Base-by-base conservation (phyloP, 2,329 filamentous ascomycete genomes). In the Phialophora chinensis region DNA sequence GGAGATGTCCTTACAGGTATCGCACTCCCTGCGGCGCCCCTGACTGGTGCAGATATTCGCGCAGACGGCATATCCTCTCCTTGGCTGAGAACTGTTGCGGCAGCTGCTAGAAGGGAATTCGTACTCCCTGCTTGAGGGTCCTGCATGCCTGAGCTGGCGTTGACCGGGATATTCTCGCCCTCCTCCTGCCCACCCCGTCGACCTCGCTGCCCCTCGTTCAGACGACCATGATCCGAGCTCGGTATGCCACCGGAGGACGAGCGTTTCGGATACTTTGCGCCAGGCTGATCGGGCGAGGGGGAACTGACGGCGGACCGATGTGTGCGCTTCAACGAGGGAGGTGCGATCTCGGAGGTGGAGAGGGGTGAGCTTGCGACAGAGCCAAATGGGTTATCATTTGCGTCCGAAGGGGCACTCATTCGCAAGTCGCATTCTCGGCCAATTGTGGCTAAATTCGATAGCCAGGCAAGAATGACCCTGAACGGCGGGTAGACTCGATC, bases 1-100 rank as follows among this genome's bases (percentile, higher is more conserved):
- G 68, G 42, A n/a, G 63, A 64, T 4, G 56, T 56, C 27, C 68
- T 55, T 25, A 70, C 63, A 2, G 68, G 65, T 29, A 70, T 70
- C 52, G 60, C 49, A 49, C 35, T 67, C 33, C n/a, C 55, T 17
- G 23, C 59, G 4, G 20, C 29, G 17, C n/a, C 52, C 53, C 57
- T 58, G 8, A 27, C 60, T 20, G 60, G 25, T 8, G 27, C 49
- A 11, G 65, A 33, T 27, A 17, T 60, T 42, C 52, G 62, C n/a
- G 57, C 42, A 47, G 42, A 42, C 17, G 63, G 50, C 57, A 65
- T 57, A n/a, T 59, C 55, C 38, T 57, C 58, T 23, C 29, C 53
- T 47, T 56, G 66, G 57, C 47, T 60, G 12, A 64, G 42, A 4
- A 53, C 49, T 11, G 52, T 66, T 17, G 63, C 63, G 17, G 68